Conservation (phyloP, 305 asterid species). For the Ajuga reptans region DNA sequence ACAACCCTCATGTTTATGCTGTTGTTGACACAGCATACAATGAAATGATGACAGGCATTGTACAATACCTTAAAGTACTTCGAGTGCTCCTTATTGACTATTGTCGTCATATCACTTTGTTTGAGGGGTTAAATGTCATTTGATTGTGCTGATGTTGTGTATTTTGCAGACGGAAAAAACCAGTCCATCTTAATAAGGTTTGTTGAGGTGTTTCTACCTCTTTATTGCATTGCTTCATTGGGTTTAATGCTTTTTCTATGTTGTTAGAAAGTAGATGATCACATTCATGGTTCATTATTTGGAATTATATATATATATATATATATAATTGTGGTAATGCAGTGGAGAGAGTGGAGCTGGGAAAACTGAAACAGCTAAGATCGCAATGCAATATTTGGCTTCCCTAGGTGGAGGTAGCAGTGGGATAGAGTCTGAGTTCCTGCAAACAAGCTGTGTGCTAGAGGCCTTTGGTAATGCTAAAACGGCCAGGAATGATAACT, state of each 20-base stretch:
- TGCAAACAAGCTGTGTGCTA: constrained; percentile 70
- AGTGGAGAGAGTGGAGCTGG: constrained; percentile 99
- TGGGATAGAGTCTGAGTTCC: constrained; percentile 60
- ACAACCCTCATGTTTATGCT: constrained; percentile 82
- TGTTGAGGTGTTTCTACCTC: constrained; percentile 22
- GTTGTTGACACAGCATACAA: constrained; percentile 63
- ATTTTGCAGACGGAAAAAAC: constrained; percentile 57
- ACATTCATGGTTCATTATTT: neutral
- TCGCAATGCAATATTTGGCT: constrained; percentile 75
- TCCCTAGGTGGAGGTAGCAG: constrained; percentile 57
- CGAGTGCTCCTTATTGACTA: constrained; percentile 1
- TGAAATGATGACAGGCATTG: constrained; percentile 74
- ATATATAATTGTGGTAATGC: no score
- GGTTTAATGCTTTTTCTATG: neutral
- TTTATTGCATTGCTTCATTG: neutral
- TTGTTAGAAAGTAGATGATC: neutral
- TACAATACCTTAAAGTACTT: constrained; percentile 28
- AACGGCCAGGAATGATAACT: constrained; percentile 66
- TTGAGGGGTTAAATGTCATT: constrained; percentile 18
- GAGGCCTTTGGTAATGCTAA: constrained; percentile 98
- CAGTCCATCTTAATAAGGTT: constrained; percentile 94
- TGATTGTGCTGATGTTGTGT: constrained; percentile 15
- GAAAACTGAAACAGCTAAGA: constrained; percentile 89
- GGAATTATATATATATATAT: constrained; percentile 19
- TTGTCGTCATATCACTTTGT: constrained; percentile 10